Conservation (phyloP, 306 rosid species). For the Styphnolobium japonicum region DNA sequence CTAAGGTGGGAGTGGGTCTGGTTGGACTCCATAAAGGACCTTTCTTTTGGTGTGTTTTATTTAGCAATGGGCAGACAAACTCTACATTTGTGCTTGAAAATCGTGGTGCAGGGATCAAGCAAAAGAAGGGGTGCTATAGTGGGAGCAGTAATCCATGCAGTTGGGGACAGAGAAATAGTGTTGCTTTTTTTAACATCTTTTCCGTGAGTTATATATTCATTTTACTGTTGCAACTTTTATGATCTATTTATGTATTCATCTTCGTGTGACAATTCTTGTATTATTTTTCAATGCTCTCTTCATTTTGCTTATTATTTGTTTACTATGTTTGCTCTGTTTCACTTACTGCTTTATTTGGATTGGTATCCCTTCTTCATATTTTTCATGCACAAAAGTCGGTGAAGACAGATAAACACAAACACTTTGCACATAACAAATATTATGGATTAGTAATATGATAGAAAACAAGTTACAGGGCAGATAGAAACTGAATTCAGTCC, state of each 20-base stretch:
- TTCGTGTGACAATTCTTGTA: slow-evolving; percentile 15
- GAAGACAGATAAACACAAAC: too few species aligned
- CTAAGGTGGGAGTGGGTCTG: slow-evolving; percentile 79
- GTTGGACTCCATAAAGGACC: slow-evolving; percentile 69
- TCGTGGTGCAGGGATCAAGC: slow-evolving; percentile 72
- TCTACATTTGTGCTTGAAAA: slow-evolving; percentile 81
- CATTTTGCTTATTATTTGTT: neutral
- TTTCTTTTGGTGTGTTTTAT: slow-evolving; percentile 81
- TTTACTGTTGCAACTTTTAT: slow-evolving; percentile 32
- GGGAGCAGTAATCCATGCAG: slow-evolving; percentile 76
- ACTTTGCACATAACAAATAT: too few species aligned
- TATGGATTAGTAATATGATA: too few species aligned
- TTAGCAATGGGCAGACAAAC: slow-evolving; percentile 67
- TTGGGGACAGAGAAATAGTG: slow-evolving; percentile 31
- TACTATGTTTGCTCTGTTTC: too few species aligned
- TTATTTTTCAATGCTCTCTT: neutral
- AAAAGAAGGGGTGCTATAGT: slow-evolving; percentile 81
- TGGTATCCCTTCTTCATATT: too few species aligned
- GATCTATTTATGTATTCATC: slow-evolving; percentile 15
- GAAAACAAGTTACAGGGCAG: too few species aligned
- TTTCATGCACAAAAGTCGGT: too few species aligned
- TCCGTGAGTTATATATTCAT: slow-evolving; percentile 21
- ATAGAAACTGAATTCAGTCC: too few species aligned
- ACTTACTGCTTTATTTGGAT: too few species aligned
- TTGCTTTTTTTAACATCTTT: slow-evolving; percentile 16